Evolutionary conservation across 1,284 basidiomycete species (phyloP), one percentile per base, ranked within the genome.

Genomic region (Boletellus dicymbophilus): DNA sequence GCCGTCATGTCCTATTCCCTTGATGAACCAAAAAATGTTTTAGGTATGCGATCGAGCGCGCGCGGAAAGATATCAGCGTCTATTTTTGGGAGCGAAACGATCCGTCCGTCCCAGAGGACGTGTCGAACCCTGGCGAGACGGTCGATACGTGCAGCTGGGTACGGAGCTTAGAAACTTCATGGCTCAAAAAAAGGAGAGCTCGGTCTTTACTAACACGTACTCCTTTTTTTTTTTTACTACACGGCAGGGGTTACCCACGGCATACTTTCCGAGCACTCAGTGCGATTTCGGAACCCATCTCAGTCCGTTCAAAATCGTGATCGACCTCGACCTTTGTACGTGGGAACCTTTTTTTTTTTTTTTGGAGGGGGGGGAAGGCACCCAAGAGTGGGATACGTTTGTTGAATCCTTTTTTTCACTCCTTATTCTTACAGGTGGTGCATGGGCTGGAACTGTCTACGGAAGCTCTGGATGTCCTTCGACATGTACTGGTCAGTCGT

Each of bases 401-500:
- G n/a, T n/a, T n/a, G n/a, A n/a, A n/a, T n/a, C 27, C 12, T 12
- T 28, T 12, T 12, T 28, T 25, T 44, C 26, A 27, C 18, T 13
- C 4, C 20, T 10, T 36, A 4, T 9, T 15, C 5, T 13, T 20
- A 13, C 20, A 71, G 73, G 74, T 48, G 74, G 75, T 16, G 61
- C 71, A 27, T 74, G 73, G 70, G 75, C 74, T 9, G 74, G 75
- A n/a, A 58, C 52, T 25, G 6, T 41, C 8, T 34, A 70, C 53
- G 37, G 37, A 2, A 16, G 40, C 1, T 57, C 67, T 36, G 65
- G 62, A 16, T 76, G 72, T 54, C 71, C 71, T 1, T 64, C 60
- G 5, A 66, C 56, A 16, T 70, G 65, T 37, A 46, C 58, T 5
- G 61, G 72, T 70, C 25, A 63, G 72, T 28, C 27, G 12, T 12